Evolutionary conservation across 2,329 filamentous ascomycete species (phyloP).

Genomic region (Alternaria sp.): DNA sequence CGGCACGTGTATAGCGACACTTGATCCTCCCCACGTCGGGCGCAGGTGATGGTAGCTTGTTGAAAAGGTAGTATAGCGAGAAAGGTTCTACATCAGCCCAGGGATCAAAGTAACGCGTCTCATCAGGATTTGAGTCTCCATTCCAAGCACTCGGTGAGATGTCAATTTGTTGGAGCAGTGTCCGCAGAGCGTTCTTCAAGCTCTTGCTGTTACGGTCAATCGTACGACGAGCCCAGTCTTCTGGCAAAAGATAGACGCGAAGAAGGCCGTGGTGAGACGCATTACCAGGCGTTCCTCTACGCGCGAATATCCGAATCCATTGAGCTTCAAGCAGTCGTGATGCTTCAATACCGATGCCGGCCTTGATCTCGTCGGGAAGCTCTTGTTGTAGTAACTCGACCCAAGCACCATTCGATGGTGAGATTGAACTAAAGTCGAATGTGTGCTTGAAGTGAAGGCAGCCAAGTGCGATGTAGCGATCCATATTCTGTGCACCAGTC

Average conservation of each 20-base stretch:
- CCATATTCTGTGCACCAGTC: conserved; percentile 22
- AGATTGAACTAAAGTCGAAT: neutral
- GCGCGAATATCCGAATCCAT: conserved; percentile 44
- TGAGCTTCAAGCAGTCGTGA: conserved; percentile 39
- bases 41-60: conserved; percentile 71
- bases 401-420: conserved; percentile 25
- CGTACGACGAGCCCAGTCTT: conserved; percentile 64
- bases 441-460: conserved; percentile 35
- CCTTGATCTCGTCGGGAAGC: conserved; percentile 29
- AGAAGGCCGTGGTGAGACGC: conserved; percentile 34
- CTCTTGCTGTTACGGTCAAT: conserved; percentile 58
- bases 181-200: conserved; percentile 56
- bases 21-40: conserved; percentile 60
- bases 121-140: conserved; percentile 46
- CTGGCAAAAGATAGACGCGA: conserved; percentile 69
- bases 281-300: neutral
- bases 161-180: conserved; percentile 62
- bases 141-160: conserved; percentile 64
- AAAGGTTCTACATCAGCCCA: conserved; percentile 53
- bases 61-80: conserved; percentile 75
- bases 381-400: conserved; percentile 27
- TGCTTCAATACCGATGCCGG: conserved; percentile 32
- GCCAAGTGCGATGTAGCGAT: conserved; percentile 45
- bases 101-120: conserved; percentile 43
- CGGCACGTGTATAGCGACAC: conserved; percentile 59